These are phyloP conservation scores for Calycina marina DNA, from an alignment of 2,329 filamentous ascomycete species.

Conservation along the genomic window DNA sequence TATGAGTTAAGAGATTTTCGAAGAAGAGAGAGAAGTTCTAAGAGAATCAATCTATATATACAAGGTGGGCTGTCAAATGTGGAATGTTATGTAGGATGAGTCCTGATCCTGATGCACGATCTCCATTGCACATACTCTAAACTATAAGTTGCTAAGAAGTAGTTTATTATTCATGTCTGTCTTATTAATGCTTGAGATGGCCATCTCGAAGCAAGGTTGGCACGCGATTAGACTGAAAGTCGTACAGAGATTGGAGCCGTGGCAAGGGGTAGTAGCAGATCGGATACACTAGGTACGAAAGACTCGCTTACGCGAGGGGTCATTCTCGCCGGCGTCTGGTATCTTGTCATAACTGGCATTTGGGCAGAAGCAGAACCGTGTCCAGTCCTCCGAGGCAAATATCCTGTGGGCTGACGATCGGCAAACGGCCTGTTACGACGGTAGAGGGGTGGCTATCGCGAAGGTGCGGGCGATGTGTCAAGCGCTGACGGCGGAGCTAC, in stretches of 20 bases:
- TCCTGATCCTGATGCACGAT: too few relatives aligned
- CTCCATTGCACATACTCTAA: too few relatives aligned
- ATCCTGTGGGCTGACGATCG: slow-evolving; percentile 1
- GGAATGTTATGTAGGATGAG: too few relatives aligned
- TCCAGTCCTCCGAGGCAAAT: slow-evolving; percentile 1
- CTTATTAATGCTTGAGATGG: slow-evolving; percentile 1
- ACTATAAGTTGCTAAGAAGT: too few relatives aligned
- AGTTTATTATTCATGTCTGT: slow-evolving; percentile 1
- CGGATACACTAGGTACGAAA: neutral
- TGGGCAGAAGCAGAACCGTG: neutral
- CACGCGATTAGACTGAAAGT: neutral
- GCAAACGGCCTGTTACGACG: neutral
- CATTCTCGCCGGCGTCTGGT: slow-evolving; percentile 1
- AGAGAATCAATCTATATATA: too few relatives aligned
- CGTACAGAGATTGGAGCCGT: neutral
- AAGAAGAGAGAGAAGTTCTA: too few relatives aligned
- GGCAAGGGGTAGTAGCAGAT: neutral
- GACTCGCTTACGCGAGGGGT: neutral
- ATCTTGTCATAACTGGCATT: neutral
- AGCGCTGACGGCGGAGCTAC: neutral
- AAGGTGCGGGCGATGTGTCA: slow-evolving; percentile 2
- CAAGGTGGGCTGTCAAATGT: too few relatives aligned
- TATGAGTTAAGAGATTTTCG: too few relatives aligned
- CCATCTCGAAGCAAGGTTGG: neutral
- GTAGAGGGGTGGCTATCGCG: neutral